A percentile compares a stretch with the other conserved stretches of the same genome.
Evolutionary conservation across 345 rosid genomes (phyloP).

Genomic region (Rhodamnia argentea): DNA sequence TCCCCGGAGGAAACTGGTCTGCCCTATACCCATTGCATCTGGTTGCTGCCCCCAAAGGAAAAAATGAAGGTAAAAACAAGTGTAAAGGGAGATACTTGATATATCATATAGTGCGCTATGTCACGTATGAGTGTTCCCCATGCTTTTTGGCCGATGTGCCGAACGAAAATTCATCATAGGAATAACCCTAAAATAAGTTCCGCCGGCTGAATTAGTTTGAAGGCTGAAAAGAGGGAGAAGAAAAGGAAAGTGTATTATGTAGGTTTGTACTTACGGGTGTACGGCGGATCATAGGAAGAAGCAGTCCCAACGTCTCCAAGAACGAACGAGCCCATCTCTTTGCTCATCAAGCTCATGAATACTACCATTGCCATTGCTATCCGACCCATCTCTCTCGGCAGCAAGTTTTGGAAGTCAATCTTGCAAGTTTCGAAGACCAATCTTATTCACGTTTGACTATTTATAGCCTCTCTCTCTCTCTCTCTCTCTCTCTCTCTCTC

Average conservation of each 20-base stretch:
- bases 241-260: background rate
- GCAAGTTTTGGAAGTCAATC: background rate
- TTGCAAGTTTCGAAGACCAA: background rate
- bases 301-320: conserved; percentile 22
- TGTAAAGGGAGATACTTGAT: background rate
- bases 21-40: conserved; percentile 13
- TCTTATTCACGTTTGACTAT: background rate
- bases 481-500: background rate
- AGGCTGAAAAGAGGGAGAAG: too few species aligned
- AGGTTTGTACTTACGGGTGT: background rate
- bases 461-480: background rate
- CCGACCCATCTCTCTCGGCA: background rate
- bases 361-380: background rate
- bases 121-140: background rate
- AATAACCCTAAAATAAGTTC: background rate
- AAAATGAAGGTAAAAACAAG: background rate
- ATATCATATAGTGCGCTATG: background rate
- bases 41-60: conserved; percentile 2
- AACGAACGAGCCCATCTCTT: background rate
- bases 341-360: conserved; percentile 1
- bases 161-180: background rate
- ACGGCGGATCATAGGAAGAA: conserved; percentile 10
- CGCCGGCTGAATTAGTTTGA: background rate
- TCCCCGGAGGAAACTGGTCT: conserved; percentile 19
- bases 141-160: background rate